Conservation (phyloP, 495 filamentous ascomycete genomes). For the Hypoxylon crocopeplum region DNA sequence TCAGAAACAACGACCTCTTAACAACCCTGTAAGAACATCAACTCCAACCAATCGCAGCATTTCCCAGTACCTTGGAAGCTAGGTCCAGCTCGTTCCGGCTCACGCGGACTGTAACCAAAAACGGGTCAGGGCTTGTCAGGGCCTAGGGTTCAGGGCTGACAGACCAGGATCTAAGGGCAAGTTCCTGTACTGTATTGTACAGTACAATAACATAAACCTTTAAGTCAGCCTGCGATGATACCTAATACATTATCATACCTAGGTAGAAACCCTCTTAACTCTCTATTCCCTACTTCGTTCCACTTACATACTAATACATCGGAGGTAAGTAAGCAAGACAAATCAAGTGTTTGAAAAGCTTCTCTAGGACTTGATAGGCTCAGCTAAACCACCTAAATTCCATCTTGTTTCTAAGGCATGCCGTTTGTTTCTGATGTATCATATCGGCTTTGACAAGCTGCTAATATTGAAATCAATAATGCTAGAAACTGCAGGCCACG, state of each 20-base stretch:
- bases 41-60: constrained; percentile 17
- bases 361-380: constrained; percentile 3
- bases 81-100: constrained; percentile 23
- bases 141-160: neutral
- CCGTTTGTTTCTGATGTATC: neutral
- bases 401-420: neutral
- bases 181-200: too few species aligned
- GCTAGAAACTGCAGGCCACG: too few species aligned
- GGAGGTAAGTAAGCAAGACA: too few species aligned
- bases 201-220: too few species aligned
- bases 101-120: constrained; percentile 30
- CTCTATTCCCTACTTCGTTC: neutral
- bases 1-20: constrained; percentile 30
- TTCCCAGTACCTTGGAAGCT: constrained; percentile 29
- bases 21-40: constrained; percentile 17
- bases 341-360: constrained; percentile 5
- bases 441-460: too few species aligned
- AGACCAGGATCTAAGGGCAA: neutral
- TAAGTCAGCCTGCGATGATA: too few species aligned
- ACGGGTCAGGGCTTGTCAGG: constrained; percentile 3
- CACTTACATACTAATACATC: neutral
- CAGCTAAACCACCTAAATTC: neutral
- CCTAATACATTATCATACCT: neutral
- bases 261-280: neutral
- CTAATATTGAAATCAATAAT: neutral